Evolutionary conservation across 2,329 filamentous ascomycete species (phyloP), one percentile per base, ranked within the genome.

Genomic region (Sphaerulina populicola): DNA sequence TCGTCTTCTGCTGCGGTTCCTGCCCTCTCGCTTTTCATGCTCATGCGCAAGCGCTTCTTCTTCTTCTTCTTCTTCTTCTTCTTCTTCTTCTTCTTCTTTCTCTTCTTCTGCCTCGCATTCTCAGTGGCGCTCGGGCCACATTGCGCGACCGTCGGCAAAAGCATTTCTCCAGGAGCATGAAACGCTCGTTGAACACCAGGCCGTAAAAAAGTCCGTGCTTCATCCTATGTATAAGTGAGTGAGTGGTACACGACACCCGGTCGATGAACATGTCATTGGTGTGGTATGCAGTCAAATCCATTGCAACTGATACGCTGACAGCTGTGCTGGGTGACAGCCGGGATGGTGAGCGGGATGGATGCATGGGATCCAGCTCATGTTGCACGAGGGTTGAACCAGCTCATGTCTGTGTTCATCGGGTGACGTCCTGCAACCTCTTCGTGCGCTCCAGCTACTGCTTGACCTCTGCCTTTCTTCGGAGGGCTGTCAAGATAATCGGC

Each of bases 331-430:
- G 36, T 36, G 35, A 35, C 31, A 29, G 45, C 31, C 38, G 14
- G 38, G 27, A 35, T 1, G 35, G 18, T 43, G 47, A n/a, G 31
- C 37, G 27, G 27, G 39, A 23, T 29, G 27, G 29, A 39, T 29
- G 14, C 15, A 27, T 48, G 23, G 43, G 43, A 10, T 46, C 23
- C 23, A 27, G 23, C 23, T 47, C 35, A 44, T 54, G 39, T 41
- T 47, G 37, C 57, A 47, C 58, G 60, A 23, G 89, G 74, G 63
- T 89, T 88, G 57, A 90, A 70, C 86, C 86, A 90, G 69, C 83
- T 87, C 83, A 89, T 86, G 66, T 89, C 86, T 31, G 50, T 58
- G 37, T 57, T 57, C 43, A 44, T 43, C 2, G 59, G 42, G 46
- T 57, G 51, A 43, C 77, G 72, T 41, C 6, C 6, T 35, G 23